Base-by-base conservation (phyloP, 331 rosid species). In the Saraca asoca region DNA sequence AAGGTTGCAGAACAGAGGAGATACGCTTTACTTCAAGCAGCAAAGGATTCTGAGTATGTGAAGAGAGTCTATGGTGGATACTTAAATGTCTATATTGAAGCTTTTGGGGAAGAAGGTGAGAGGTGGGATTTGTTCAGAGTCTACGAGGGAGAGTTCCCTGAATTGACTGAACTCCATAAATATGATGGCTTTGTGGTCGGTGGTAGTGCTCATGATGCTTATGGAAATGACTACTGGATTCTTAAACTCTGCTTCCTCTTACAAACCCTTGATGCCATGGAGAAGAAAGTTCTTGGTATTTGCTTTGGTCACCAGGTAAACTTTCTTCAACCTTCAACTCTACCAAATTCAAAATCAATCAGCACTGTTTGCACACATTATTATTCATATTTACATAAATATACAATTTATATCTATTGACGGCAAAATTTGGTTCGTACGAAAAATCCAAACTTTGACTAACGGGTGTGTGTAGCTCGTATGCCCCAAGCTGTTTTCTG, bases 281-380 rank as follows among this genome's bases (percentile, higher is more conserved):
- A 60, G 66, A 89, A 87, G 75, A 87, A 85, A 71, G 15, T 89
- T 63, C 87, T 89, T 10, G 91, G 91, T 48, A 82, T 89, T 59
- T 89, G 91, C 83, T 86, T 89, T 31, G 94, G 96, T 9, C 91
- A 86, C 65, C 96, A 86, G 87, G 94, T 82, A 76, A 5, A 0
- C n/a, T 29, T 13, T n/a, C n/a, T n/a, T n/a, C n/a, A n/a, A n/a
- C n/a, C n/a, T n/a, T n/a, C n/a, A n/a, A n/a, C n/a, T n/a, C n/a
- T n/a, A n/a, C n/a, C n/a, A n/a, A 24, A 24, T 24, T 24, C 31
- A 24, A 24, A 24, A 24, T 24, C 31, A 24, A 24, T 3, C 31
- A 24, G 31, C 3, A 3, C 31, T 1, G 3, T 3, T 24, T 24
- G 31, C 31, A 24, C 31, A 24, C 31, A 24, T 24, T 24, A 24